Base-by-base conservation (phyloP, 2,329 filamentous ascomycete genomes). In the Aspergillus sp. region DNA sequence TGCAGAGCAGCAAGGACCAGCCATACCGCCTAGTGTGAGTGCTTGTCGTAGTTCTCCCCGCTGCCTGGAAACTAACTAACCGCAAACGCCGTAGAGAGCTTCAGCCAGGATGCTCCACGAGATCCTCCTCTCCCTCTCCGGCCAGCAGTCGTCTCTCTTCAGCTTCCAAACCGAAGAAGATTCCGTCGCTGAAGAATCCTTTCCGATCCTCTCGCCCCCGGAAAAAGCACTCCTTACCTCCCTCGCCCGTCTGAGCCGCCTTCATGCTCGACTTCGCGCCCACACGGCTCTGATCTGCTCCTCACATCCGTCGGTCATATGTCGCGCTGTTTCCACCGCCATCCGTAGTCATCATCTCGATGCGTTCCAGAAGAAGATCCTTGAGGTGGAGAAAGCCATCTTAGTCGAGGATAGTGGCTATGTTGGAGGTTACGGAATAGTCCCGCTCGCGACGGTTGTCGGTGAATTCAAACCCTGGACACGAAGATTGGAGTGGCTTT, bases 121-220 rank as follows among this genome's bases (percentile, higher is more conserved):
- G 82, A 91, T 99, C 79, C 87, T 98, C 76, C 88, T 99, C 76
- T 93, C 93, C 75, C 87, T 98, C 76, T 96, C 93, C 69, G 93
- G 95, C 66, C 91, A 98, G 78, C 89, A 90, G 63, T 97, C 93
- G 64, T 89, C 92, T 65, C 85, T 98, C 71, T 90, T 97, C 79
- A 84, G 84, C 73, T 63, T 76, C 66, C 70, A 76, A 67, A 75
- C 80, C 66, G 68, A 79, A 78, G 63, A 72, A 78, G 70, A 75
- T 68, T 73, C 79, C 67, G 72, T 82, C 70, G 74, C 88, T 75
- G 72, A 74, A 59, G 65, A 77, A 62, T 73, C 78, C 60, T 77
- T 80, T 59, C 73, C 79, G 27, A 73, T 85, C 52, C 77, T 87
- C 33, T 90, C 92, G 46, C 89, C 91, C 40, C 87, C 92, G 52